Evolutionary conservation across 2,329 filamentous ascomycete genomes (phyloP).

Genomic region (Meredithiella fracta): DNA sequence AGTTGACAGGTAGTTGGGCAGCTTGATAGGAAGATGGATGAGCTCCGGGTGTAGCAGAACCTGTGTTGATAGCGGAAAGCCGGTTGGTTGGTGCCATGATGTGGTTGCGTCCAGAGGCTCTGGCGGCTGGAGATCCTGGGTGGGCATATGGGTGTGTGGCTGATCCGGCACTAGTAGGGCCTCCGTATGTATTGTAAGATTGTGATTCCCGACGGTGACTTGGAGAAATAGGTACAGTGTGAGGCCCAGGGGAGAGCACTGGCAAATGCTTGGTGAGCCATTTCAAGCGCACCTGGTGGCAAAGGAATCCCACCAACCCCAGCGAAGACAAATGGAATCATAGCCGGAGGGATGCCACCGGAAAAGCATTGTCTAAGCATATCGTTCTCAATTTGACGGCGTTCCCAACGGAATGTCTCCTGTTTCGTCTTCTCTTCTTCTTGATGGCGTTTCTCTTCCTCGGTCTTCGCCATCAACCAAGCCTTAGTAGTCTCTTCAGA

Average conservation of each 20-base stretch:
- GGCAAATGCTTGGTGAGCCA: conserved; percentile 39
- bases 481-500: conserved; percentile 54
- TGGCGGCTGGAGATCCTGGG: conserved; percentile 11
- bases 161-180: conserved; percentile 12
- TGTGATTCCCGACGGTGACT: conserved; percentile 16
- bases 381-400: conserved; percentile 54
- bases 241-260: conserved; percentile 28
- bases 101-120: conserved; percentile 3
- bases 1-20: conserved; percentile 37
- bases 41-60: conserved; percentile 7
- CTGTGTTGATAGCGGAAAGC: conserved; percentile 22
- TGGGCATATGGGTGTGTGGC: conserved; percentile 6
- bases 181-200: conserved; percentile 30
- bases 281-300: conserved; percentile 46
- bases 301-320: conserved; percentile 50
- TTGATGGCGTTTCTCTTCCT: conserved; percentile 57
- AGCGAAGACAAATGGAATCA: conserved; percentile 61
- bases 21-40: conserved; percentile 7
- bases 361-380: conserved; percentile 54
- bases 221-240: conserved; percentile 16
- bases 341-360: conserved; percentile 54
- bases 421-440: conserved; percentile 55
- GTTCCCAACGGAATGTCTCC: conserved; percentile 52
- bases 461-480: conserved; percentile 54
- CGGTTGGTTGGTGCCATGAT: conserved; percentile 19